Conservation (phyloP, 176 grass and related monocot species). For the Alopecurus myosuroides region DNA sequence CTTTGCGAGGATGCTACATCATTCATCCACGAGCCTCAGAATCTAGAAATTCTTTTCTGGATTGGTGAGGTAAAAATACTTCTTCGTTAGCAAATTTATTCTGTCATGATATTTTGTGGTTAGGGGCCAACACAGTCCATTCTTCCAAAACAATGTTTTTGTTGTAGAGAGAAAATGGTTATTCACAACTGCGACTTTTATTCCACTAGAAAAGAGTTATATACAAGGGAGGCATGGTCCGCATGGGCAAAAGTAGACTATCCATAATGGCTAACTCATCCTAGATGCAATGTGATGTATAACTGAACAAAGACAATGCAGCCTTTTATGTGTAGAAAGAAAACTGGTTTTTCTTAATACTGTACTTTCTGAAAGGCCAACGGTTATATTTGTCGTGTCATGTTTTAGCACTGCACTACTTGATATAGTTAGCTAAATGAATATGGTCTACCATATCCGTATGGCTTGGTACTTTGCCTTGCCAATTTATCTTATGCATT, state of each 20-base stretch:
- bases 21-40: conserved; percentile 67
- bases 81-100: conserved; percentile 7
- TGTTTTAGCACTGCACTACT: background rate
- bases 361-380: background rate
- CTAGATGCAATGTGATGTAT: background rate
- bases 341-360: background rate
- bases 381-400: background rate
- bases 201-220: background rate
- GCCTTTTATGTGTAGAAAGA: background rate
- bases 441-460: background rate
- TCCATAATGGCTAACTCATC: background rate
- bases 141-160: background rate
- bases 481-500: background rate
- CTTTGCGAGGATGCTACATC: conserved; percentile 90
- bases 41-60: conserved; percentile 95
- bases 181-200: background rate
- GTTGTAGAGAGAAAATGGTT: background rate
- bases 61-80: conserved; percentile 69
- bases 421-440: background rate
- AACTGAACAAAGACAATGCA: background rate
- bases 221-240: background rate
- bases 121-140: background rate
- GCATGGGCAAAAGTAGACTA: background rate
- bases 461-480: background rate
- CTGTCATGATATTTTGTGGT: conserved; percentile 10